Percentiles rank a stretch among this genome's conserved stretches.
phyloP scores from a whole-genome alignment of 345 rosid species.

The Citrus reticulata region DNA sequence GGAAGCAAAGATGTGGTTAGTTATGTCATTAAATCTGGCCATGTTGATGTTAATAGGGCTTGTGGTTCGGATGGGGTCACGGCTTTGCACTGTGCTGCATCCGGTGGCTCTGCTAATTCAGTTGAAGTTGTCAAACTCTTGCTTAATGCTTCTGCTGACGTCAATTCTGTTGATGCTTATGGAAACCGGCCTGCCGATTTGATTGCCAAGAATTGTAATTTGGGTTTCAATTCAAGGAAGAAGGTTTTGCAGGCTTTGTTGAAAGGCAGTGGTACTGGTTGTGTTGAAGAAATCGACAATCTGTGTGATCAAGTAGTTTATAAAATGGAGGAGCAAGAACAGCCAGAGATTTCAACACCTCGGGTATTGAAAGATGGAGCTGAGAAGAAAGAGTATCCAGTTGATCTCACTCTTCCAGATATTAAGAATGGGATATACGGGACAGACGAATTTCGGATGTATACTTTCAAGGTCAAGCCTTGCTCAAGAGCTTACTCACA shows the following conservation, averaged over 20 bases:
- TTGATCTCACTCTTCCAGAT: constrained; percentile 82
- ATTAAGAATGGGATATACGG: constrained; percentile 79
- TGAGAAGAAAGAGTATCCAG: constrained; percentile 83
- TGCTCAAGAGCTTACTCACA: constrained; percentile 97
- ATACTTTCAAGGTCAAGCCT: constrained; percentile 81
- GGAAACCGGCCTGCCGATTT: constrained; percentile 62
- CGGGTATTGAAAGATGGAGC: constrained; percentile 32
- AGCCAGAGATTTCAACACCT: constrained; percentile 36
- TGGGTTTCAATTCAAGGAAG: constrained; percentile 38
- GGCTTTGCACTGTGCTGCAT: constrained; percentile 79
- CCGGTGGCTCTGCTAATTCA: constrained; percentile 56
- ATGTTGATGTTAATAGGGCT: constrained; percentile 55
- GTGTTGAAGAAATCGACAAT: constrained; percentile 23
- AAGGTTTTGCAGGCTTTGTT: constrained; percentile 54
- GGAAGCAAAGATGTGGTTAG: constrained; percentile 69
- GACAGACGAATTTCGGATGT: constrained; percentile 94
- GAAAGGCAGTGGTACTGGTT: constrained; percentile 23
- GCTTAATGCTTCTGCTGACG: constrained; percentile 65
- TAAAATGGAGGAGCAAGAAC: constrained; percentile 33
- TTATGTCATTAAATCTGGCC: constrained; percentile 46
- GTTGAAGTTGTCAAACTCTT: constrained; percentile 61
- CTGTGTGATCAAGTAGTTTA: constrained; percentile 22
- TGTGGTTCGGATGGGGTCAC: constrained; percentile 76
- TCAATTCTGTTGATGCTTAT: constrained; percentile 44
- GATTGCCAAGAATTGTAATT: constrained; percentile 37